Evolutionary conservation across 345 rosid species (phyloP).

Genomic region (Eucalyptus guilfoylei): DNA sequence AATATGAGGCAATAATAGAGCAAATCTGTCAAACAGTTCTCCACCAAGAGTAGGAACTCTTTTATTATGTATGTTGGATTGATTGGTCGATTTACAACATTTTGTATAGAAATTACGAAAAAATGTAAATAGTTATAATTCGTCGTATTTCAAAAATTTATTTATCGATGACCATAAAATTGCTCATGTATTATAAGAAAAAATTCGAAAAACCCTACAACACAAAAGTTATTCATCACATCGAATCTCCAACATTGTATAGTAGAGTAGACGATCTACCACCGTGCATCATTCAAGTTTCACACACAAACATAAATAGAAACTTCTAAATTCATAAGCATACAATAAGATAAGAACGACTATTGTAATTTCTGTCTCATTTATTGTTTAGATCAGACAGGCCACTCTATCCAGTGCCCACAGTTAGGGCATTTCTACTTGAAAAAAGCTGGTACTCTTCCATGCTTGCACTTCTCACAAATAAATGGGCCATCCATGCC

Average conservation of each 20-base stretch:
- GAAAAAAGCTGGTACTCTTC: not conserved
- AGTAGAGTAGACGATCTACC: not conserved
- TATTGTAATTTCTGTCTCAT: no score
- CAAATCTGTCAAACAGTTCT: not conserved
- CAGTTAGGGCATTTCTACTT: no score
- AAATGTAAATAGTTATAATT: not conserved
- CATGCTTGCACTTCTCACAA: not conserved
- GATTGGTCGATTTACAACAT: not conserved
- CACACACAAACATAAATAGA: not conserved
- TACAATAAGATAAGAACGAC: not conserved
- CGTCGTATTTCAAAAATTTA: not conserved
- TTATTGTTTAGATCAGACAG: no score
- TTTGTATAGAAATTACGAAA: not conserved
- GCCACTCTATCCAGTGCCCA: no score
- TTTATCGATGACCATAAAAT: no score
- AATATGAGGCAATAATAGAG: not conserved
- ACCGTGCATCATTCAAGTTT: not conserved
- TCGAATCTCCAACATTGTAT: not conserved
- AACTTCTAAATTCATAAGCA: not conserved
- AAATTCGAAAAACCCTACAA: not conserved
- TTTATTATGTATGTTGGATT: not conserved
- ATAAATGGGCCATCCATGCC: no score
- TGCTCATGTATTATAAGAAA: not conserved
- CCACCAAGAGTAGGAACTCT: not conserved
- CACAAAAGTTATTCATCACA: not conserved